Conservation (phyloP, 225 moss, liverwort and hornwort species). For the Marchantia polymorpha region DNA sequence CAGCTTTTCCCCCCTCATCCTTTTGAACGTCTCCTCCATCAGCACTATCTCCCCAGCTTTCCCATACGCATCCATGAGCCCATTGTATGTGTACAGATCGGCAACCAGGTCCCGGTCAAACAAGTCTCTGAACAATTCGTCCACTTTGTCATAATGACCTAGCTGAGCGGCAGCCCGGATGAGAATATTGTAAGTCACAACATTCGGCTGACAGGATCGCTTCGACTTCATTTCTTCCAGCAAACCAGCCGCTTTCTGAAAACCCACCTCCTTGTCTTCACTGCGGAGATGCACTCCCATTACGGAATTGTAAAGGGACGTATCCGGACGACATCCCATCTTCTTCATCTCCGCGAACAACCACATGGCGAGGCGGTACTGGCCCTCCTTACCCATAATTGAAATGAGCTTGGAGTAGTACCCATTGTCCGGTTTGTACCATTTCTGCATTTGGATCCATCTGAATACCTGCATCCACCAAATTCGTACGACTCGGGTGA, state of each 20-base stretch:
- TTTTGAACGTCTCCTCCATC: constrained; percentile 70
- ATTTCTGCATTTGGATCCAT: constrained; percentile 88
- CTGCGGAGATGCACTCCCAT: constrained; percentile 66
- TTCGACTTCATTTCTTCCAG: constrained; percentile 75
- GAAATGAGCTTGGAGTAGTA: constrained; percentile 89
- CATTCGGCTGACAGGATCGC: constrained; percentile 73
- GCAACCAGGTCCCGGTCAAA: constrained; percentile 46
- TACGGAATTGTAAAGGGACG: constrained; percentile 85
- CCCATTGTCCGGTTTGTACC: constrained; percentile 79
- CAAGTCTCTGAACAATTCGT: constrained; percentile 63
- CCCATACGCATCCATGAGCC: constrained; percentile 80
- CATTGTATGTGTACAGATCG: constrained; percentile 75
- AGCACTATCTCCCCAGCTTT: constrained; percentile 57
- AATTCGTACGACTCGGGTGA: not conserved
- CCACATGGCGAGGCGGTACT: constrained; percentile 70
- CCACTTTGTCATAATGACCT: constrained; percentile 51
- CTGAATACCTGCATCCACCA: constrained; percentile 67
- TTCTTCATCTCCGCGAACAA: constrained; percentile 79
- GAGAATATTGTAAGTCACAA: constrained; percentile 94
- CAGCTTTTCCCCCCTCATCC: constrained; percentile 62
- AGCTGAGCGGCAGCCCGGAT: constrained; percentile 77
- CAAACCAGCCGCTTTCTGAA: constrained; percentile 55
- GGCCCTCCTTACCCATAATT: constrained; percentile 86
- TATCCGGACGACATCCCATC: constrained; percentile 69
- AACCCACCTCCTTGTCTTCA: constrained; percentile 53